Conservation (phyloP, 495 filamentous ascomycete species). For the Glonium stellatum region DNA sequence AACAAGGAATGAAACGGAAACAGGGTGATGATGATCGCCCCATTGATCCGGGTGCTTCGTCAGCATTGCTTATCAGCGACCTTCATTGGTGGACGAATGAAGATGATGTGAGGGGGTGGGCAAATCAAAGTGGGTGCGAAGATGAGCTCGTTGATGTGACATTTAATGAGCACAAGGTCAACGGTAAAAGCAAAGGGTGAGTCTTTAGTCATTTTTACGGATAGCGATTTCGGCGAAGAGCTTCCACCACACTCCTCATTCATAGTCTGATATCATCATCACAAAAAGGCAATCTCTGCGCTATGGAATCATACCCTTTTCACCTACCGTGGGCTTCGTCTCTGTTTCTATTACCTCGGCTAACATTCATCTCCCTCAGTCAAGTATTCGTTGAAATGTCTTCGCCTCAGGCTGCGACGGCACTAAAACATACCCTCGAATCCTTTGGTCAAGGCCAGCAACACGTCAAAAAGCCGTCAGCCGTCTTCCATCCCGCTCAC, state of each 20-base stretch:
- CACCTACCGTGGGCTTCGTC: not conserved
- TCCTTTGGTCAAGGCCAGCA: slow-evolving; percentile 46
- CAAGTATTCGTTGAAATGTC: slow-evolving; percentile 88
- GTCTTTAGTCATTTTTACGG: slow-evolving; percentile 25
- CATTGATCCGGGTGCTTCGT: slow-evolving; percentile 74
- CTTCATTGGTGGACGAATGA: slow-evolving; percentile 96
- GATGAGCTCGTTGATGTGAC: slow-evolving; percentile 85
- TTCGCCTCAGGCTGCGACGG: slow-evolving; percentile 76
- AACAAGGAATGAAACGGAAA: slow-evolving; percentile 37
- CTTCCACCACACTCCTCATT: not conserved
- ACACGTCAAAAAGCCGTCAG: slow-evolving; percentile 59
- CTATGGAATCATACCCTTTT: too few species aligned
- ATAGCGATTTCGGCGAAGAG: not conserved
- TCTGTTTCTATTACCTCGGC: not conserved
- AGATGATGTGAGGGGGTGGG: slow-evolving; percentile 88
- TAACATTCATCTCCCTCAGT: slow-evolving; percentile 40
- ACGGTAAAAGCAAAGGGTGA: slow-evolving; percentile 96
- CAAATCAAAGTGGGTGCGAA: slow-evolving; percentile 66
- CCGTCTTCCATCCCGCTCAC: slow-evolving; percentile 68
- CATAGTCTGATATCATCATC: not conserved
- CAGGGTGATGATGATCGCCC: slow-evolving; percentile 63
- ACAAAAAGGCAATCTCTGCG: not conserved
- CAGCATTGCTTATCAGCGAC: slow-evolving; percentile 76
- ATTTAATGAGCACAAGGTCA: slow-evolving; percentile 97
- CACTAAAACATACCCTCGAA: slow-evolving; percentile 77